Percentiles rank a stretch among this genome's conserved stretches.
Conservation (phyloP, 2,329 filamentous ascomycete genomes). For the Parastagonospora nodorum region DNA sequence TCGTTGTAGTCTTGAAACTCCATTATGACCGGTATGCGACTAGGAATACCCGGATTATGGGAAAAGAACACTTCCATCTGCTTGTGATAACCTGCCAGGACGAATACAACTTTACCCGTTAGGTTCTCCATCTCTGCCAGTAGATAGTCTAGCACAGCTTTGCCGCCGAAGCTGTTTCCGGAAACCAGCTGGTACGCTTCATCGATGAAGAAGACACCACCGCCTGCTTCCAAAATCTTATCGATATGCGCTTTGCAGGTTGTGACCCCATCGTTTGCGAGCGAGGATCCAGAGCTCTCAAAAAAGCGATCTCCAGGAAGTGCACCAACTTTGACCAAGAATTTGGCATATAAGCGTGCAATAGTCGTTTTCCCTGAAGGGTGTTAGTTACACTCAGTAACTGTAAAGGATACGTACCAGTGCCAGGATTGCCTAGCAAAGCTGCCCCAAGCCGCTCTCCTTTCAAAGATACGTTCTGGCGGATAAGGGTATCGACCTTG, state of each 20-base stretch:
- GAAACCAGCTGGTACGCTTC: conserved; percentile 76
- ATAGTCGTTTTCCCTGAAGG: conserved; percentile 71
- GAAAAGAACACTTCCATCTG: conserved; percentile 78
- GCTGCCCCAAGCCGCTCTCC: conserved; percentile 66
- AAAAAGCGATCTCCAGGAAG: conserved; percentile 65
- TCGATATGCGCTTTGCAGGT: conserved; percentile 64
- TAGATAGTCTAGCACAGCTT: conserved; percentile 70
- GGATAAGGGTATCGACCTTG: conserved; percentile 63
- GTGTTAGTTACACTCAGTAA: not conserved
- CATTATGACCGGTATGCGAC: conserved; percentile 69
- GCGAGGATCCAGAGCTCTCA: conserved; percentile 70
- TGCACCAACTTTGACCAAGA: conserved; percentile 65
- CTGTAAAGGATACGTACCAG: conserved; percentile 55
- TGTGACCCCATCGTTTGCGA: conserved; percentile 66
- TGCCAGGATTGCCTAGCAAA: conserved; percentile 76
- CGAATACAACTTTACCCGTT: conserved; percentile 70
- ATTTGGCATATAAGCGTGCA: conserved; percentile 70
- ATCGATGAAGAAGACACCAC: conserved; percentile 77
- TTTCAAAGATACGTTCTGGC: conserved; percentile 62
- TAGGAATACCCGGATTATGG: conserved; percentile 73
- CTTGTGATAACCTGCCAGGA: conserved; percentile 74
- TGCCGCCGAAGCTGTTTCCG: conserved; percentile 62
- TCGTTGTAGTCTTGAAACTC: conserved; percentile 73
- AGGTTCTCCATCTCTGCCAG: conserved; percentile 75
- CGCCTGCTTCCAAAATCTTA: conserved; percentile 61